Evolutionary conservation across 345 rosid genomes (phyloP), one percentile per base, ranked within the genome.

Genomic region (Salix koriyanagi): DNA sequence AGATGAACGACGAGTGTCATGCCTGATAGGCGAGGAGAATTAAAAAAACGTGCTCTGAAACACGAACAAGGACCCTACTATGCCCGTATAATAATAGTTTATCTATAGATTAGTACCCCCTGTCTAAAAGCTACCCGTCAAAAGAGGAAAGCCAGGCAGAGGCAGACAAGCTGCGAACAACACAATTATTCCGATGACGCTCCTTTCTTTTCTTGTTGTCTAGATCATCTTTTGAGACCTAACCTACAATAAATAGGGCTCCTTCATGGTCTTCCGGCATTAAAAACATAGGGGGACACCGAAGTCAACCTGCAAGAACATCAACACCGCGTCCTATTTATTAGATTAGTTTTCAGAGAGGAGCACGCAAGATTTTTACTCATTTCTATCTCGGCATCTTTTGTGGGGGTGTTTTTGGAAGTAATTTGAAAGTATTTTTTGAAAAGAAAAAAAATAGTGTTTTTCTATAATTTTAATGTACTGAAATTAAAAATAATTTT

Each of bases 281-380:
- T 69, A 68, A 26, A 73, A 4, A 68, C 71, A n/a, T 84, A 86
- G 1, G 94, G 90, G 1, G 78, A 75, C 10, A 4, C 78, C 3
- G 65, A 69, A 67, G 84, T 85, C 86, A 87, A 71, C 81, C 94
- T 90, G 88, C 73, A 84, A 16, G 56, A 30, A 48, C n/a, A 18
- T 39, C 9, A 76, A 74, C 54, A 37, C 28, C 65, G 60, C 72
- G 67, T 71, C 65, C 73, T 41, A 68, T 32, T 42, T 25, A 34
- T 56, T 39, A 4, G 32, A 46, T 14, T 2, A 4, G 7, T 32
- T 32, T 11, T 0, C 58, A 6, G 9, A 52, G n/a, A 52, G 1
- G 0, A 52, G 19, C 58, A 18, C 58, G 18, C 23, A 6, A 19
- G 23, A 50, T 5, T 50, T 41, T 9, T 6, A 1, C 56, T n/a